Percentiles rank a stretch among this genome's conserved stretches.
Conservation (phyloP, 1,284 basidiomycete species). For the Malassezia caprae region DNA sequence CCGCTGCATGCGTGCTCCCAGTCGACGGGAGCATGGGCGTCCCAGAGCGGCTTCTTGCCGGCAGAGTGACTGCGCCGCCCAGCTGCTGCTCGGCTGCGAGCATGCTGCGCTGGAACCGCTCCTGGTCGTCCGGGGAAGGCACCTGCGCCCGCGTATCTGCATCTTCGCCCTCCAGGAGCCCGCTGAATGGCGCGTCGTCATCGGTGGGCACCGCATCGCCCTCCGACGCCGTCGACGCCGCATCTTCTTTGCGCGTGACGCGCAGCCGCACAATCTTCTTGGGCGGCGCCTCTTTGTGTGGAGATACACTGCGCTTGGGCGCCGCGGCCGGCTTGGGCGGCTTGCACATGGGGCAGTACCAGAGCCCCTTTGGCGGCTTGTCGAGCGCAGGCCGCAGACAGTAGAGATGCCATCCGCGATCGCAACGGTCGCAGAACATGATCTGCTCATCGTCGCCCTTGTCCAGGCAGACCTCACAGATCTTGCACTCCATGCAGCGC, state of each 20-base stretch:
- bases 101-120: conserved; percentile 65
- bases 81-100: conserved; percentile 59
- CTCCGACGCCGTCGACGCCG: conserved; percentile 11
- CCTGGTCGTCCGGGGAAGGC: conserved; percentile 61
- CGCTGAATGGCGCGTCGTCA: conserved; percentile 63
- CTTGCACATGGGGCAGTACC: conserved; percentile 38
- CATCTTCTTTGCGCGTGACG: background rate
- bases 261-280: conserved; percentile 4
- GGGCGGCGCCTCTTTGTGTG: background rate
- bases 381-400: conserved; percentile 61
- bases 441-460: conserved; percentile 81
- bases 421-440: conserved; percentile 86
- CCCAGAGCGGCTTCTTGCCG: conserved; percentile 12
- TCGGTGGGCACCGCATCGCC: conserved; percentile 14
- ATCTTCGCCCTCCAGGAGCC: conserved; percentile 59
- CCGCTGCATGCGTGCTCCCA: conserved; percentile 13
- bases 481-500: conserved; percentile 87
- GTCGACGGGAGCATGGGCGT: conserved; percentile 8
- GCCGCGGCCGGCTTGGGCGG: background rate
- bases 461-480: conserved; percentile 72
- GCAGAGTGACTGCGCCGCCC: conserved; percentile 18
- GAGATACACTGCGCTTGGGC: background rate
- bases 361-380: conserved; percentile 29
- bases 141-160: conserved; percentile 66
- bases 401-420: conserved; percentile 88